Base-by-base conservation (phyloP, 805 yeast species). In the Starmerella riodocensis region DNA sequence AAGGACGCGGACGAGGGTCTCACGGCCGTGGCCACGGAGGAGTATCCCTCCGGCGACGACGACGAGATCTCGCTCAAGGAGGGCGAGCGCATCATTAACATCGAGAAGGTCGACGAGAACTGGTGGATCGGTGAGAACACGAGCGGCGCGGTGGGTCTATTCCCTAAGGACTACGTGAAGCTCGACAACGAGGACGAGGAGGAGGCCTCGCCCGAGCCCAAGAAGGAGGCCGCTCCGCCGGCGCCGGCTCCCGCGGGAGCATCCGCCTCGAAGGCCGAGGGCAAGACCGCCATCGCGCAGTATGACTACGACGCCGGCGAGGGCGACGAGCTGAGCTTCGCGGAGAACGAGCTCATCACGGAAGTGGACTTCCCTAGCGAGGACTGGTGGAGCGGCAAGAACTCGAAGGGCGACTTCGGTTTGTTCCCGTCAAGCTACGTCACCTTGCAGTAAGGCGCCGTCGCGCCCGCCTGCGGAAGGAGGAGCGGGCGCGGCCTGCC, bases 321-420 rank as follows among this genome's bases (percentile, higher is more conserved):
- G 61, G 94, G 79, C 48, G 91, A 86, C 55, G 98, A 91, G 62
- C 67, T 91, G 43, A 70, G 74, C 2, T 91, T 91, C 59, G 70
- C 65, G 19, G 94, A 83, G 56, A 93, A 88, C 38, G 97, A 84
- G 50, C 53, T 67, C 43, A 84, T 91, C 46, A 65, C 74, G 16
- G 80, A 84, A 43, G 79, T 91, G 46, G 93, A 85, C 51, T 80
- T 82, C 58, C 79, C 82, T 14, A 94, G 85, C 52, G 94, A 83
- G 33, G 94, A 83, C 57, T 91, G 98, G 98, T 91, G 97, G 97
- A 67, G 79, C 39, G 98, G 98, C 37, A 75, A 73, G 46, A 68
- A 77, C 51, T 21, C 37, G 4, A 63, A 74, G 24, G 95, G 94
- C 32, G 79, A 74, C 50, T 69, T 71, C 49, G 91, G 91, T 42